Conservation (phyloP, 1,139 yeast genomes). For the Candida smagusa region DNA sequence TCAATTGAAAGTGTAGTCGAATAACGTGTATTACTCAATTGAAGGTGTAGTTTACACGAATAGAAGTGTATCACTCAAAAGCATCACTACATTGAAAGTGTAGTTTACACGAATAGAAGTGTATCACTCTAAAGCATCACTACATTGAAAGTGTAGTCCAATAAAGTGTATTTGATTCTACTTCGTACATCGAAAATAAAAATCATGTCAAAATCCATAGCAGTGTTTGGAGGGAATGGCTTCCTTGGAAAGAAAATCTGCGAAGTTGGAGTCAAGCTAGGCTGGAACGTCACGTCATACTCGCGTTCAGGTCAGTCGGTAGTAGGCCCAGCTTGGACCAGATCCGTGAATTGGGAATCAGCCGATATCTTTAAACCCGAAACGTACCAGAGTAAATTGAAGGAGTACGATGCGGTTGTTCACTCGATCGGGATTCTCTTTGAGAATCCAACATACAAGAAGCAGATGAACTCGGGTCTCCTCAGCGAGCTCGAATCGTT, state of each 20-base stretch:
- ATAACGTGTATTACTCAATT: too few relatives aligned
- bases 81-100: too few relatives aligned
- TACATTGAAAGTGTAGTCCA: too few relatives aligned
- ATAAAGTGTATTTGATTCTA: too few relatives aligned
- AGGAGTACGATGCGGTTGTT: slow-evolving; percentile 63
- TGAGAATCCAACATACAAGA: slow-evolving; percentile 66
- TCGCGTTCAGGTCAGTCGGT: slow-evolving; percentile 64
- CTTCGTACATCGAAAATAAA: too few relatives aligned
- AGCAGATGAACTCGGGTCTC: slow-evolving; percentile 42
- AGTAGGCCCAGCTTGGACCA: slow-evolving; percentile 42
- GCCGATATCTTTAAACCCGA: slow-evolving; percentile 69
- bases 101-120: too few relatives aligned
- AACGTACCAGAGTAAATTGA: slow-evolving; percentile 47
- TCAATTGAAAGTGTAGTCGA: too few relatives aligned
- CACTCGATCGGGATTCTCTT: slow-evolving; percentile 77
- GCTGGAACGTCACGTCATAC: slow-evolving; percentile 62
- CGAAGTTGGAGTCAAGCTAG: slow-evolving; percentile 60
- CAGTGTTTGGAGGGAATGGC: slow-evolving; percentile 87
- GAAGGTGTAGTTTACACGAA: too few relatives aligned
- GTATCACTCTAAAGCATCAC: too few relatives aligned
- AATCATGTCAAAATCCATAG: slow-evolving; percentile 32
- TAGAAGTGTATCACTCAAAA: too few relatives aligned
- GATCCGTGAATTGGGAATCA: slow-evolving; percentile 61
- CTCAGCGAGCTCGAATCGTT: slow-evolving; percentile 30
- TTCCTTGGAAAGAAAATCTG: slow-evolving; percentile 74